phyloP scores from a whole-genome alignment of 1,284 basidiomycete species.

The Mycosarcoma maydis region DNA sequence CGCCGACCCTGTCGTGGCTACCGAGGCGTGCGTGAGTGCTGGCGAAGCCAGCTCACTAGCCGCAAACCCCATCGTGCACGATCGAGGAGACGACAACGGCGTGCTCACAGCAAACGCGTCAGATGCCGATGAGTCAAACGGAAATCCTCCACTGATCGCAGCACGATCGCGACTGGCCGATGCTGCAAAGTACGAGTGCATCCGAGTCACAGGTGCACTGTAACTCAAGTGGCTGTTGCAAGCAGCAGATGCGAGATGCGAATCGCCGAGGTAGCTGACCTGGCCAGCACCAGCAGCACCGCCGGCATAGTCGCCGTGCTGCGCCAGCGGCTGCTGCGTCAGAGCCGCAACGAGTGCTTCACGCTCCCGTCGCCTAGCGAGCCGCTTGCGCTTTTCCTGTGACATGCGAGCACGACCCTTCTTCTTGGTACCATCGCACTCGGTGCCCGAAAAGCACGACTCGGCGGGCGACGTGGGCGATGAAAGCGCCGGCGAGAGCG shows the following conservation, averaged over 20 bases:
- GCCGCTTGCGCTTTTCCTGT: slow-evolving; percentile 54
- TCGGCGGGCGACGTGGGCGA: slow-evolving; percentile 27
- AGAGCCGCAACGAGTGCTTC: slow-evolving; percentile 40
- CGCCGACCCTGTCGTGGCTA: background rate
- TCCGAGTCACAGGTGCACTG: slow-evolving; percentile 18
- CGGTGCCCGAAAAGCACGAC: slow-evolving; percentile 24
- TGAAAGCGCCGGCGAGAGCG: slow-evolving; percentile 18
- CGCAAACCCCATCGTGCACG: background rate
- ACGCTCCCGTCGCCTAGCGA: slow-evolving; percentile 48
- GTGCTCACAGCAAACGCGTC: too few relatives aligned
- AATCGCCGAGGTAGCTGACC: background rate
- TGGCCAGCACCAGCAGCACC: background rate
- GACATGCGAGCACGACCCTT: slow-evolving; percentile 57
- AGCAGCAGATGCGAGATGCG: background rate
- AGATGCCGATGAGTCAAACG: background rate
- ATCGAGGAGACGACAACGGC: slow-evolving; percentile 5
- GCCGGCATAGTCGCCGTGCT: background rate
- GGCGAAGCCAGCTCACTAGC: slow-evolving; percentile 10
- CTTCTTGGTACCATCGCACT: slow-evolving; percentile 19
- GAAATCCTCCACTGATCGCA: slow-evolving; percentile 1
- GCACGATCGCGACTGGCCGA: background rate
- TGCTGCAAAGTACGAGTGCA: slow-evolving; percentile 1
- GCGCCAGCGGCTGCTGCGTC: background rate
- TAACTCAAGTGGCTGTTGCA: slow-evolving; percentile 4
- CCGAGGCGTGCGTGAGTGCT: slow-evolving; percentile 12